Conservation (phyloP, 1,139 yeast species). For the Kurtzmaniella quercitrusa region DNA sequence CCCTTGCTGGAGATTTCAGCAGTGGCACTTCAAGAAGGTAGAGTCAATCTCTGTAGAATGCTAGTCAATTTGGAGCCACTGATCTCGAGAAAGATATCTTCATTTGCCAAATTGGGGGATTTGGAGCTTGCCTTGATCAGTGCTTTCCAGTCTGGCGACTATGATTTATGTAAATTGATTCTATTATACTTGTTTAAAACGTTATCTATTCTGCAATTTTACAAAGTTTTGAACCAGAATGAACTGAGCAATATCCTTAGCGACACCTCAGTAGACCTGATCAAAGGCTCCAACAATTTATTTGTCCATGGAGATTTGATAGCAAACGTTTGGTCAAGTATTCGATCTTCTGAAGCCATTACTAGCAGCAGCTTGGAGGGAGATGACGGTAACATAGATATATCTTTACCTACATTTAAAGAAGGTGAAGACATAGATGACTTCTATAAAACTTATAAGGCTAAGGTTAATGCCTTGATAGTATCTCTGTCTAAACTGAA, state of each 20-base stretch:
- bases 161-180: constrained; percentile 60
- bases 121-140: constrained; percentile 65
- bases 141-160: constrained; percentile 63
- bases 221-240: constrained; percentile 38
- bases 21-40: constrained; percentile 80
- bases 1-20: constrained; percentile 64
- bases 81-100: constrained; percentile 56
- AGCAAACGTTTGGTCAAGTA: constrained; percentile 35
- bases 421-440: constrained; percentile 7
- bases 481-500: constrained; percentile 18
- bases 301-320: constrained; percentile 36
- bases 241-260: constrained; percentile 17
- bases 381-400: not conserved
- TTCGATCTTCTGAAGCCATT: not conserved
- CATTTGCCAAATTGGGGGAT: constrained; percentile 70
- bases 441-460: constrained; percentile 24
- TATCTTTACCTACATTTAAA: not conserved
- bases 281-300: constrained; percentile 10
- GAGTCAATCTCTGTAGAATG: constrained; percentile 60
- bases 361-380: not conserved
- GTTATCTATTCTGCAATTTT: constrained; percentile 36
- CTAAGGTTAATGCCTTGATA: constrained; percentile 20
- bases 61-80: constrained; percentile 68
- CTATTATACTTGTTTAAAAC: constrained; percentile 46
- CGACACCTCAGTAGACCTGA: constrained; percentile 14